Conservation (phyloP, 2,329 filamentous ascomycete genomes). For the Arthrobotrys sphaeroides region DNA sequence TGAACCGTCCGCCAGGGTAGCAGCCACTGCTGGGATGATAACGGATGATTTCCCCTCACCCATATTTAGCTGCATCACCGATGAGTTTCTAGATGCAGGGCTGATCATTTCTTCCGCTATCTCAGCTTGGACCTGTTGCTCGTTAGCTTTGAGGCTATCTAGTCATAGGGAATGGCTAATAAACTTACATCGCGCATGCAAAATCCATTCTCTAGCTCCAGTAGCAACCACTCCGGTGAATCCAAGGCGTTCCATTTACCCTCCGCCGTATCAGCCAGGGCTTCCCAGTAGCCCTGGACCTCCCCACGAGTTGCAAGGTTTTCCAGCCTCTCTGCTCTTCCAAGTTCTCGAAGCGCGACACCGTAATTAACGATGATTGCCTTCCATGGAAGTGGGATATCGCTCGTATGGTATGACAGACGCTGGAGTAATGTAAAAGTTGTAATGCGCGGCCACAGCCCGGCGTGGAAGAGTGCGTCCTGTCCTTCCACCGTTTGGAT, state of each 20-base stretch:
- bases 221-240: conserved; percentile 71
- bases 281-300: conserved; percentile 58
- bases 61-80: conserved; percentile 75
- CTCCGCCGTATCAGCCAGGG: conserved; percentile 62
- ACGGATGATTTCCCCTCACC: conserved; percentile 76
- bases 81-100: conserved; percentile 62
- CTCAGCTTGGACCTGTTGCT: conserved; percentile 65
- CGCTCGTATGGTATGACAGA: conserved; percentile 5
- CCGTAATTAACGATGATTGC: conserved; percentile 62
- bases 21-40: conserved; percentile 72
- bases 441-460: conserved; percentile 53
- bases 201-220: conserved; percentile 74
- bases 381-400: conserved; percentile 60
- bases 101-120: conserved; percentile 69
- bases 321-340: conserved; percentile 63
- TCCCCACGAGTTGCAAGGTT: conserved; percentile 57
- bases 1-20: conserved; percentile 65
- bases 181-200: conserved; percentile 66
- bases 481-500: background rate
- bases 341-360: conserved; percentile 61
- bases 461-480: conserved; percentile 33
- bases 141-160: background rate
- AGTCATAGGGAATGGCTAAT: background rate
- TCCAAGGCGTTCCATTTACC: conserved; percentile 68
- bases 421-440: conserved; percentile 13